Evolutionary conservation across 2,329 filamentous ascomycete genomes (phyloP).

Genomic region (Pyrenochaeta sp.): DNA sequence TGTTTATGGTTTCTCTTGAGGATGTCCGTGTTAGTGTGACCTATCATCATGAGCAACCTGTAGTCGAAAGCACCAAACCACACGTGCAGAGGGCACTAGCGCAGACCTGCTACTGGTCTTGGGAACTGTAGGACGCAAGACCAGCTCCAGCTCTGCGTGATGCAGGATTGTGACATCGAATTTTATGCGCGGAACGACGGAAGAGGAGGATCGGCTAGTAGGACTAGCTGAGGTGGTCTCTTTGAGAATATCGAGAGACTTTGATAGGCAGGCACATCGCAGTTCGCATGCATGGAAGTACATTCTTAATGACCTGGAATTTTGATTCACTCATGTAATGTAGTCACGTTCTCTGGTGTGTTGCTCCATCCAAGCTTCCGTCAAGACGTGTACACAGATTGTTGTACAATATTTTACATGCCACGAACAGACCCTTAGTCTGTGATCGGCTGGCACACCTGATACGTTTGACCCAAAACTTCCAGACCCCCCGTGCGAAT

Average conservation of each 20-base stretch:
- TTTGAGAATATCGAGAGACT: no score
- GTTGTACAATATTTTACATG: not conserved
- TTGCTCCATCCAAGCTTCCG: not conserved
- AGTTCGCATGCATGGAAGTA: no score
- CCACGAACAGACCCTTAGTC: not conserved
- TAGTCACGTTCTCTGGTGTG: not conserved
- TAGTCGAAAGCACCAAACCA: not conserved
- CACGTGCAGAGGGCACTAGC: not conserved
- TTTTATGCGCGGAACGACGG: no score
- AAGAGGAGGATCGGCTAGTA: no score
- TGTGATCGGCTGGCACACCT: not conserved
- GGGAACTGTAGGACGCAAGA: no score
- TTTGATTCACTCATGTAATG: not conserved
- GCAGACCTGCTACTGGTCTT: no score
- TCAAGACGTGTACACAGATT: not conserved
- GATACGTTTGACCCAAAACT: no score
- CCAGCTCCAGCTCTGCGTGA: no score
- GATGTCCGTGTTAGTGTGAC: not conserved
- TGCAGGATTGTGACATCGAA: no score
- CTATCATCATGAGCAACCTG: not conserved
- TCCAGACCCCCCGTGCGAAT: no score
- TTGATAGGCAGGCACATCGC: no score
- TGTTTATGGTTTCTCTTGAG: conserved; percentile 52
- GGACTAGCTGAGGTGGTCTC: no score
- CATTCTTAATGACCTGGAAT: not conserved